A percentile compares a stretch with the other conserved stretches of the same genome.
phyloP scores from a whole-genome alignment of 495 filamentous ascomycete species.

The Clavariopsis aquatica region DNA sequence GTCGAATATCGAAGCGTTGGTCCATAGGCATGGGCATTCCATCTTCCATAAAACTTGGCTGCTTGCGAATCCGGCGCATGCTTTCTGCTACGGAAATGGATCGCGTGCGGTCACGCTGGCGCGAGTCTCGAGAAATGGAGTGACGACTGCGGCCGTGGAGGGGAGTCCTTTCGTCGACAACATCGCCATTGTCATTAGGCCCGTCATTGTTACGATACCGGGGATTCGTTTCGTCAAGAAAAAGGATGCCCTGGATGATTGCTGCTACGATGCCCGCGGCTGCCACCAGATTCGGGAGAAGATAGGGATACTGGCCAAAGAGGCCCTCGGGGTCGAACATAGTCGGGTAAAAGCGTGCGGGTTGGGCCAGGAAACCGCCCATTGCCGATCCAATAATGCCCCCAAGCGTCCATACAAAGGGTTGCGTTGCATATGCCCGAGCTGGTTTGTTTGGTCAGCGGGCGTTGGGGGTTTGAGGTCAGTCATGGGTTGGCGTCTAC shows the following conservation, averaged over 20 bases:
- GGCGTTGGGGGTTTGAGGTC: neutral
- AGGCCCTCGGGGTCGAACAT: slow-evolving; percentile 30
- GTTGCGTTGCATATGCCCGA: slow-evolving; percentile 35
- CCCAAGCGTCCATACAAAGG: slow-evolving; percentile 39
- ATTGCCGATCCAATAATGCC: slow-evolving; percentile 39
- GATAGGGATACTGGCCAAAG: slow-evolving; percentile 36
- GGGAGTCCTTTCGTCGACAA: slow-evolving; percentile 28
- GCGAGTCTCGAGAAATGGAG: neutral
- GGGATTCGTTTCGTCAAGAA: slow-evolving; percentile 37
- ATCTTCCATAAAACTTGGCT: slow-evolving; percentile 32
- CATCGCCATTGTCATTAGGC: neutral
- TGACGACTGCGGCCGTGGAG: slow-evolving; percentile 6
- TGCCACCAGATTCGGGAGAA: slow-evolving; percentile 37
- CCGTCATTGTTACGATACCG: slow-evolving; percentile 11
- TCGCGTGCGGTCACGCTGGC: neutral
- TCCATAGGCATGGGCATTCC: slow-evolving; percentile 26
- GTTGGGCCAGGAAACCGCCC: slow-evolving; percentile 39
- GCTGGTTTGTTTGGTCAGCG: slow-evolving; percentile 15
- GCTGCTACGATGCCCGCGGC: slow-evolving; percentile 27
- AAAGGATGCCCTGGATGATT: slow-evolving; percentile 36
- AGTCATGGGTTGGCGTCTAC: slow-evolving; percentile 5
- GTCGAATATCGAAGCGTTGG: slow-evolving; percentile 35
- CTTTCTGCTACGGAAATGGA: slow-evolving; percentile 10
- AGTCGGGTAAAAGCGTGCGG: slow-evolving; percentile 31
- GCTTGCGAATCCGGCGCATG: slow-evolving; percentile 20